Percentiles rank a stretch among this genome's conserved stretches.
phyloP scores from a whole-genome alignment of 108 stramenopile species.

The Bacterosira constricta region DNA sequence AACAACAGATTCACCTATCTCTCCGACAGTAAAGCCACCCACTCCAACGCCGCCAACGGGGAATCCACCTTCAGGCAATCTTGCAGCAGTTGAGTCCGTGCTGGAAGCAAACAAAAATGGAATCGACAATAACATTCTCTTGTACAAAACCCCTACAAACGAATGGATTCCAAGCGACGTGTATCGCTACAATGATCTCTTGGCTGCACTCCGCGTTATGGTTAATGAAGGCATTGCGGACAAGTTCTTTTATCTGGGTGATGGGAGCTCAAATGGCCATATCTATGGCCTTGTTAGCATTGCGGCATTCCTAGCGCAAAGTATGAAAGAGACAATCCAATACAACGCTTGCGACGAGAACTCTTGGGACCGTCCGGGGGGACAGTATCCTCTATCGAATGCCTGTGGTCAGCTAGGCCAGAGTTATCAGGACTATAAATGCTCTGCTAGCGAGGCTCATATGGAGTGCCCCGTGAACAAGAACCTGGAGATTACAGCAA shows the following conservation, averaged over 20 bases:
- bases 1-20: no score
- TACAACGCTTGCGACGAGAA: slow-evolving; percentile 61
- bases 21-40: background rate
- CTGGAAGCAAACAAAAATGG: slow-evolving; percentile 10
- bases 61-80: background rate
- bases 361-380: slow-evolving; percentile 14
- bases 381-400: slow-evolving; percentile 25
- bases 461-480: slow-evolving; percentile 28
- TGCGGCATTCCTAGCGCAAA: slow-evolving; percentile 56
- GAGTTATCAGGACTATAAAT: slow-evolving; percentile 31
- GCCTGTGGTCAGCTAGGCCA: slow-evolving; percentile 42
- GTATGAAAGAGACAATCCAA: slow-evolving; percentile 61
- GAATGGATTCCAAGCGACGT: slow-evolving; percentile 16
- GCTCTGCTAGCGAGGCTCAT: slow-evolving; percentile 22
- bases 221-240: slow-evolving; percentile 28
- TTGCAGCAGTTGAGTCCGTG: slow-evolving; percentile 3
- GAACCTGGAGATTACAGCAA: slow-evolving; percentile 31
- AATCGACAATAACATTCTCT: slow-evolving; percentile 18
- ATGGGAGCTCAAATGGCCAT: slow-evolving; percentile 19
- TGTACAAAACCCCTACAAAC: slow-evolving; percentile 16
- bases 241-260: slow-evolving; percentile 39
- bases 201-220: slow-evolving; percentile 28
- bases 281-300: slow-evolving; percentile 50
- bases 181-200: slow-evolving; percentile 29
- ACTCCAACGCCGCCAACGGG: background rate